phyloP scores from a whole-genome alignment of 345 rosid genomes.

The Raphanus raphanistrum region DNA sequence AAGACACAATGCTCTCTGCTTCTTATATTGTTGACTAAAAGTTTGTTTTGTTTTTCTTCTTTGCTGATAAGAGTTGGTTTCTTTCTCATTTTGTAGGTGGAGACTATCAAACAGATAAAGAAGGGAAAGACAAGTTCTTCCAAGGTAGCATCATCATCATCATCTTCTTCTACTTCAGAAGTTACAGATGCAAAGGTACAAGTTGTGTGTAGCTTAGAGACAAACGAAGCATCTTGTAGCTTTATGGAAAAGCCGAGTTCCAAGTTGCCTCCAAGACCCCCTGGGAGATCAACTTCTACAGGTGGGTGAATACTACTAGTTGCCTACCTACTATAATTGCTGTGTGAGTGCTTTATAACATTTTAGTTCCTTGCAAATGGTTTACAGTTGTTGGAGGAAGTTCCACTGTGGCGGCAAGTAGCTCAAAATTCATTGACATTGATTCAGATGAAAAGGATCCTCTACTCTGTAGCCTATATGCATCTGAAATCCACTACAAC shows the following conservation, averaged over 20 bases:
- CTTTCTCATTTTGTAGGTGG: slow-evolving; percentile 29
- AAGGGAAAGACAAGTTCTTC: slow-evolving; percentile 44
- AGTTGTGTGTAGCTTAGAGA: slow-evolving; percentile 10
- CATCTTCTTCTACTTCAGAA: slow-evolving; percentile 36
- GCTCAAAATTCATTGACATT: slow-evolving; percentile 51
- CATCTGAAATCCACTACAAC: slow-evolving; percentile 64
- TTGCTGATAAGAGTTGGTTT: slow-evolving; percentile 16
- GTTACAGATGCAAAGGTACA: slow-evolving; percentile 22
- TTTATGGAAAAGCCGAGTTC: neutral
- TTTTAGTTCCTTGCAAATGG: slow-evolving; percentile 23
- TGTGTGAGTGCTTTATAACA: slow-evolving; percentile 8
- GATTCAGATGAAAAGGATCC: slow-evolving; percentile 67
- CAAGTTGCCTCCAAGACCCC: slow-evolving; percentile 30
- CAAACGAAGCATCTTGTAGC: slow-evolving; percentile 29
- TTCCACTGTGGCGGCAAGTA: slow-evolving; percentile 7
- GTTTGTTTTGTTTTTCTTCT: neutral
- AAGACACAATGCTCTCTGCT: neutral
- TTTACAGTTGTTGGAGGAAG: slow-evolving; percentile 42
- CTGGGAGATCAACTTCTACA: slow-evolving; percentile 20
- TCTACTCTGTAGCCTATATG: slow-evolving; percentile 76
- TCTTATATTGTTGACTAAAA: neutral
- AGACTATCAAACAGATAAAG: slow-evolving; percentile 42
- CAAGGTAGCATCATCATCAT: slow-evolving; percentile 47
- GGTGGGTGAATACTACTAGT: slow-evolving; percentile 10
- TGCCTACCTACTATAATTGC: neutral